Percentiles rank a stretch among this genome's conserved stretches.
Evolutionary conservation across 1,284 basidiomycete species (phyloP).

Genomic region (Coniferiporia sulphurascens): DNA sequence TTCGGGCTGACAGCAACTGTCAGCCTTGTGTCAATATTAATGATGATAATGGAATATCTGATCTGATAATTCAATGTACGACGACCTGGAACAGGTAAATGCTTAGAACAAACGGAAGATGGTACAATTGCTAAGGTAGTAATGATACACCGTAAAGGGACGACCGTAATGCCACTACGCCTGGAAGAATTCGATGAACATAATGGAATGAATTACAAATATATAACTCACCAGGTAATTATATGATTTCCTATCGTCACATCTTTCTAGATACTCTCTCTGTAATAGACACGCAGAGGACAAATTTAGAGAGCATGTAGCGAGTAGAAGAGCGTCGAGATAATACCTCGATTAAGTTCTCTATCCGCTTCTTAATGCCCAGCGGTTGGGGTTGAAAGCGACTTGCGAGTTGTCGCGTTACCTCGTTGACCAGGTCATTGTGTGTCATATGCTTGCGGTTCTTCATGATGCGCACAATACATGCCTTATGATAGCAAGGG

Average conservation of each 20-base stretch:
- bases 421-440: conserved; percentile 88
- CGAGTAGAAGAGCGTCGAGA: not conserved
- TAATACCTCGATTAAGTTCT: conserved; percentile 87
- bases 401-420: conserved; percentile 77
- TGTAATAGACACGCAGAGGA: not conserved
- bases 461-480: conserved; percentile 98
- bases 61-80: not conserved
- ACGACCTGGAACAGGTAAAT: not conserved
- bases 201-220: not conserved
- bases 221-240: conserved; percentile 17
- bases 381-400: conserved; percentile 86
- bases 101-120: not conserved
- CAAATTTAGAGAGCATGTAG: not conserved
- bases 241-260: conserved; percentile 19
- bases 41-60: not conserved
- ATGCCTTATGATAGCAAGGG: conserved; percentile 56
- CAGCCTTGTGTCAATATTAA: not conserved
- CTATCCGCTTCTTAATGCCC: conserved; percentile 92
- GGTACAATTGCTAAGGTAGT: not conserved
- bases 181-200: not conserved
- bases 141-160: not conserved
- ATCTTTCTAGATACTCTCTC: conserved; percentile 18
- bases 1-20: no score
- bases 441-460: conserved; percentile 87
- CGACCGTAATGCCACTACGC: conserved; percentile 4